phyloP scores from a whole-genome alignment of 2,329 filamentous ascomycete species.

The Fusarium transvaalense region DNA sequence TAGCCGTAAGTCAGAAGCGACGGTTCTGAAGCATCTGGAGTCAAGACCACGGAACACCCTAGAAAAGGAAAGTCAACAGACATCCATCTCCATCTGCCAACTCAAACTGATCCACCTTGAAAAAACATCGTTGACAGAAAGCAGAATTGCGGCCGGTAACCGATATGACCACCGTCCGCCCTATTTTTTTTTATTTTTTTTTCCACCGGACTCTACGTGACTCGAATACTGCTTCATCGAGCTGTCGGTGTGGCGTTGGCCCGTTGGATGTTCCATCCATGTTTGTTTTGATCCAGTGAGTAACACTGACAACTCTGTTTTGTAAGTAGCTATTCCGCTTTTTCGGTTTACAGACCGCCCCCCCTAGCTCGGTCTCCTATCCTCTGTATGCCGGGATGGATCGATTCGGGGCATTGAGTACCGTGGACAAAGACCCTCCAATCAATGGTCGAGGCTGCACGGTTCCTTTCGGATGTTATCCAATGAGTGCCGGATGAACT shows the following conservation, averaged over 20 bases:
- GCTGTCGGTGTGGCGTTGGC: constrained; percentile 20
- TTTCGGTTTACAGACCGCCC: constrained; percentile 11
- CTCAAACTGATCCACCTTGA: constrained; percentile 8
- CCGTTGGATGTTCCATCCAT: not conserved
- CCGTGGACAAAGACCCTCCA: constrained; percentile 7
- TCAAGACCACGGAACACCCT: constrained; percentile 18
- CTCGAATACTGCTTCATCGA: constrained; percentile 14
- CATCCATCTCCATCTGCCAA: constrained; percentile 16
- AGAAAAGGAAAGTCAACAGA: constrained; percentile 25
- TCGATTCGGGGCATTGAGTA: constrained; percentile 10
- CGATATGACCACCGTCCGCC: not conserved
- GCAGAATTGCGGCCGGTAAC: not conserved
- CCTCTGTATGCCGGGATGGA: constrained; percentile 8
- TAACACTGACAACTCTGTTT: constrained; percentile 19
- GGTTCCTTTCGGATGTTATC: not conserved
- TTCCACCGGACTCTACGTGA: not conserved
- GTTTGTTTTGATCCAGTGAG: constrained; percentile 12
- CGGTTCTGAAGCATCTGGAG: constrained; percentile 7
- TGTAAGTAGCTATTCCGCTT: constrained; percentile 4
- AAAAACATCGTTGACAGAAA: not conserved
- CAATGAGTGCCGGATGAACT: not conserved
- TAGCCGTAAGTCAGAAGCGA: not conserved
- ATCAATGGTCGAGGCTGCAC: constrained; percentile 3
- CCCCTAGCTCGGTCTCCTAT: constrained; percentile 5
- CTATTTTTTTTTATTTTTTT: no score